Evolutionary conservation across 2,329 filamentous ascomycete genomes (phyloP).

Genomic region (Trichoderma harzianum): DNA sequence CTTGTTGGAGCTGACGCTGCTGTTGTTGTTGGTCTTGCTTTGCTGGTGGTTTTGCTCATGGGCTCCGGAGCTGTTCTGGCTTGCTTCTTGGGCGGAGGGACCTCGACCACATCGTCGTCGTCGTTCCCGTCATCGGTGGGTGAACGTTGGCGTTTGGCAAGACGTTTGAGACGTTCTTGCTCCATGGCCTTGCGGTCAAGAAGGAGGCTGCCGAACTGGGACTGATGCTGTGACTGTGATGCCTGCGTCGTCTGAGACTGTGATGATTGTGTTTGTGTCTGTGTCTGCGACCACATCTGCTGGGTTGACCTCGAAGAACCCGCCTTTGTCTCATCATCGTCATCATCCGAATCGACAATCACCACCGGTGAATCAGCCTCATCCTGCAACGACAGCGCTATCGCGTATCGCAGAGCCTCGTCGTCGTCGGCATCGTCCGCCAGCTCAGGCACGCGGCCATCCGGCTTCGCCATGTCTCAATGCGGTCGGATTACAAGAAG

Average conservation of each 20-base stretch:
- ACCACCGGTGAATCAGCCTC: constrained; percentile 16
- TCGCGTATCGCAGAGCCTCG: constrained; percentile 57
- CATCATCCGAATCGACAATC: background rate
- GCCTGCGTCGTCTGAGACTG: background rate
- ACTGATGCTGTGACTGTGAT: background rate
- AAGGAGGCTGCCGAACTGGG: constrained; percentile 42
- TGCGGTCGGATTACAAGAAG: background rate
- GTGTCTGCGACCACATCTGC: background rate
- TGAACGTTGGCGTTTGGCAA: constrained; percentile 50
- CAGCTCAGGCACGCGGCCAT: constrained; percentile 24
- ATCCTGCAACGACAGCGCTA: constrained; percentile 53
- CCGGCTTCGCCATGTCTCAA: background rate
- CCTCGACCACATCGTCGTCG: constrained; percentile 30
- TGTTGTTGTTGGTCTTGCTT: background rate
- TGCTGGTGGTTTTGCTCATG: background rate
- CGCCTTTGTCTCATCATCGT: background rate
- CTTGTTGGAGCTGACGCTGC: background rate
- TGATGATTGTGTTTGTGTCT: background rate
- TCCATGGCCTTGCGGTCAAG: constrained; percentile 84
- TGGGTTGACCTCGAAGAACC: background rate
- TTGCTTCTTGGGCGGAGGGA: constrained; percentile 28
- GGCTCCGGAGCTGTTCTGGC: background rate
- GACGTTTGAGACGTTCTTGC: constrained; percentile 70
- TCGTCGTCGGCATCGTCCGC: constrained; percentile 48
- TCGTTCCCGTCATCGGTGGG: constrained; percentile 20